Evolutionary conservation across 2,329 filamentous ascomycete genomes (phyloP).

Genomic region (Exophiala sp.): DNA sequence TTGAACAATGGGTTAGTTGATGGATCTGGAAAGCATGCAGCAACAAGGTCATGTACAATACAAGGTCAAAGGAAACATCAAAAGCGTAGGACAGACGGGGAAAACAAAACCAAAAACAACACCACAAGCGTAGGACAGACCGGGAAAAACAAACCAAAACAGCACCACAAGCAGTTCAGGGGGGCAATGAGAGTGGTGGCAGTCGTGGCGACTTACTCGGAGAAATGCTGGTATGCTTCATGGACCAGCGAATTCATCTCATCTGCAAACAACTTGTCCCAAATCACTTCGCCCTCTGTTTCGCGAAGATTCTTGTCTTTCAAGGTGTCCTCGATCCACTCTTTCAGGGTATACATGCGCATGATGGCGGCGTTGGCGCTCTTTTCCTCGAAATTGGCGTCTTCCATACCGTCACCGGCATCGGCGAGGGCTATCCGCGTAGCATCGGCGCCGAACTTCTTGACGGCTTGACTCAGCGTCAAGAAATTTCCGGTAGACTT

Average conservation of each 20-base stretch:
- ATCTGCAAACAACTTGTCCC: constrained; percentile 86
- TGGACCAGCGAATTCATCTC: constrained; percentile 80
- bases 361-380: constrained; percentile 90
- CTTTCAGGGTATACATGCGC: constrained; percentile 71
- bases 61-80: too few species aligned
- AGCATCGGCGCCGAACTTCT: constrained; percentile 93
- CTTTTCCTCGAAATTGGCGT: constrained; percentile 95
- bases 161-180: too few species aligned
- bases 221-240: constrained; percentile 73
- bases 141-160: too few species aligned
- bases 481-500: constrained; percentile 98
- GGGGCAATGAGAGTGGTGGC: neutral
- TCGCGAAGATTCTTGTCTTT: constrained; percentile 69
- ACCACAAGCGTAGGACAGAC: neutral
- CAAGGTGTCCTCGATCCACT: constrained; percentile 86
- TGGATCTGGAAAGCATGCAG: too few species aligned
- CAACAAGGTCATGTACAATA: too few species aligned
- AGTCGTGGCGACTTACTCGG: constrained; percentile 56
- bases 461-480: constrained; percentile 75
- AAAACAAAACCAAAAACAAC: too few species aligned
- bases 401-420: constrained; percentile 86
- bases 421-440: constrained; percentile 87
- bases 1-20: too few species aligned
- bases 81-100: neutral
- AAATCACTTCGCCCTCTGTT: constrained; percentile 61